Evolutionary conservation across 495 filamentous ascomycete species (phyloP).

Genomic region (Penicillium maclennaniae): DNA sequence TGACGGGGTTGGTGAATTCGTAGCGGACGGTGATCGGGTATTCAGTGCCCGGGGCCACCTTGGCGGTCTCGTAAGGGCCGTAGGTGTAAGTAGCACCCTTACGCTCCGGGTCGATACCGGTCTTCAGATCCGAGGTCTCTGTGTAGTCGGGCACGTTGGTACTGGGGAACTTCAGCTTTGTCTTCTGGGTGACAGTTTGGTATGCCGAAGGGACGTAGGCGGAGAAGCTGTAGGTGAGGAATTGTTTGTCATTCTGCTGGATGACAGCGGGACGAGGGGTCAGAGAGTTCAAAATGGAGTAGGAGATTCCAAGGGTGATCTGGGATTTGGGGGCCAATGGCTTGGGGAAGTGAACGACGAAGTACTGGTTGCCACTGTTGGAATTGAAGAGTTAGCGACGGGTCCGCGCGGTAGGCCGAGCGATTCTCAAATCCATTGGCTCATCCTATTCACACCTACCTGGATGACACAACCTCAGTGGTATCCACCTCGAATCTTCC

Average conservation of each 20-base stretch:
- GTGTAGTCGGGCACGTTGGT: slow-evolving; percentile 81
- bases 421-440: slow-evolving; percentile 20
- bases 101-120: slow-evolving; percentile 72
- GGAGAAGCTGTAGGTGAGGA: slow-evolving; percentile 76
- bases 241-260: slow-evolving; percentile 77
- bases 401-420: neutral
- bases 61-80: slow-evolving; percentile 76
- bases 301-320: slow-evolving; percentile 82
- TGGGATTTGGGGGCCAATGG: slow-evolving; percentile 72
- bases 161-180: slow-evolving; percentile 85
- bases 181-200: slow-evolving; percentile 85
- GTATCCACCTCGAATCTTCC: slow-evolving; percentile 64
- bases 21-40: slow-evolving; percentile 78
- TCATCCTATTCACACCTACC: slow-evolving; percentile 23
- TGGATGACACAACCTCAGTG: slow-evolving; percentile 36
- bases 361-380: slow-evolving; percentile 73
- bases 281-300: slow-evolving; percentile 69
- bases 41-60: slow-evolving; percentile 62
- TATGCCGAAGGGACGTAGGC: slow-evolving; percentile 81
- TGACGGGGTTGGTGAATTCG: slow-evolving; percentile 91
- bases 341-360: slow-evolving; percentile 69
- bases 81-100: slow-evolving; percentile 85
- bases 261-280: slow-evolving; percentile 77
- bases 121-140: slow-evolving; percentile 56
- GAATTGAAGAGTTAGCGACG: neutral